Evolutionary conservation across 192 early-diverging fungal genomes (phyloP), one percentile per base, ranked within the genome.

Genomic region (Backusella morwellensis): DNA sequence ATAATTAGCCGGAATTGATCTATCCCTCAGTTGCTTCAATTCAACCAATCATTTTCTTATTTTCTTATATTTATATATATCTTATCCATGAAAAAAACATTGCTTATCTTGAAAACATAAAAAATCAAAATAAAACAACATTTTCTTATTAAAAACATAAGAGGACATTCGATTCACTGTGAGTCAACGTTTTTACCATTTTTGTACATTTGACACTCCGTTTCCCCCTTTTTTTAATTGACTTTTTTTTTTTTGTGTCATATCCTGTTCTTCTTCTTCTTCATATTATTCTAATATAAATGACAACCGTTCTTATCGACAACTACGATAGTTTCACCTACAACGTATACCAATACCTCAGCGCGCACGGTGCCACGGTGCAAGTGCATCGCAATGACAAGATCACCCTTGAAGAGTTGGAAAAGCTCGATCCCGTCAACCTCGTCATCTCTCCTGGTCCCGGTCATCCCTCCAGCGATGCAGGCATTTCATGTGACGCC

Each of bases 301-400:
- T 90, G 86, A 79, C 90, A 29, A 90, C 93, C 26, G 75, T 98
- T 68, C 88, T 98, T 77, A 96, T 99, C 68, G 97, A 99, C 88
- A 98, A 97, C 79, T 99, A 97, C 90, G 98, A 99, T 88, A 93
- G 91, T 75, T 99, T 99, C 80, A 98, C 97, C 35, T 99, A 95
- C 91, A 99, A 99, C 85, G 89, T 99, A 42, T 98, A 97, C 85
- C 97, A 99, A 88, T 97, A 92, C 72, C 88, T 99, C 17, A 90
- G 90, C 63, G 88, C 93, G 75, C 89, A 96, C 8, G 97, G 97
- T 11, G 98, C 98, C 6, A 84, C 97, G 50, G 97, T 99, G 21
- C 82, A 85, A 42, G 98, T 99, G 50, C 95, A 87, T 82, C 90
- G 98, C 38, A 99, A 99, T 82, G 97, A 99, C 83, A 88, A 95